These are phyloP conservation scores for Nakaseomyces nivariensis DNA, from an alignment of 1,139 yeast species.

Conservation along the genomic window DNA sequence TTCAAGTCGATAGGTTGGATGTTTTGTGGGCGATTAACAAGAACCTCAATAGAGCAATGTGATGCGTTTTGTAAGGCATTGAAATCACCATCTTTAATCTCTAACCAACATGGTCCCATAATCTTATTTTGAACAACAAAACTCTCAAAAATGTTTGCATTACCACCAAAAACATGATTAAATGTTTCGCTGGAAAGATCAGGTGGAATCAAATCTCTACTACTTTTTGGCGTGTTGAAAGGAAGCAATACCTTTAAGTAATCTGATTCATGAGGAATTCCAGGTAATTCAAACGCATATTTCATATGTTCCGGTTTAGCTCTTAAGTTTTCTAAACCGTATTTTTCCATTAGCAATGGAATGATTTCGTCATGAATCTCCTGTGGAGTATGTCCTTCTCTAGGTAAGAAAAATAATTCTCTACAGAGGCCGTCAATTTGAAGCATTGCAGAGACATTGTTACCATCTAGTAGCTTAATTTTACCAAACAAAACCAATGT, in stretches of 20 bases:
- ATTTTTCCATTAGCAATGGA: constrained; percentile 52
- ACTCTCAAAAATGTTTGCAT: constrained; percentile 66
- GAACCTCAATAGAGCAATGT: constrained; percentile 71
- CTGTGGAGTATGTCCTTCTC: constrained; percentile 40
- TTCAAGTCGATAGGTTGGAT: constrained; percentile 42
- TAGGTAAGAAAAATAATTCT: constrained; percentile 72
- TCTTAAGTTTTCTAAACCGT: constrained; percentile 51
- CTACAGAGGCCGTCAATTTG: constrained; percentile 63
- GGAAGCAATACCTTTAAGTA: constrained; percentile 77
- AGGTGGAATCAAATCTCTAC: constrained; percentile 43
- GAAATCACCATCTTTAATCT: constrained; percentile 56
- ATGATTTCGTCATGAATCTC: constrained; percentile 75
- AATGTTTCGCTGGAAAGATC: constrained; percentile 70
- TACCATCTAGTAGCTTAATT: constrained; percentile 46
- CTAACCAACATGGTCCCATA: constrained; percentile 98
- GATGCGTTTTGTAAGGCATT: constrained; percentile 53
- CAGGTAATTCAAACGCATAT: constrained; percentile 81
- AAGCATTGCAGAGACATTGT: constrained; percentile 64
- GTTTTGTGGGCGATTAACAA: constrained; percentile 41
- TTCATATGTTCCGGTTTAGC: constrained; percentile 67
- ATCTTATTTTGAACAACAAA: constrained; percentile 74
- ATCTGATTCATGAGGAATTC: constrained; percentile 69
- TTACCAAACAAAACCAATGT: constrained; percentile 78
- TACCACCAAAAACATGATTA: constrained; percentile 70
- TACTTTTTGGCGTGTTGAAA: constrained; percentile 47